Evolutionary conservation across 139 green algal species (phyloP).

Genomic region (Chlamydomonas sp.): DNA sequence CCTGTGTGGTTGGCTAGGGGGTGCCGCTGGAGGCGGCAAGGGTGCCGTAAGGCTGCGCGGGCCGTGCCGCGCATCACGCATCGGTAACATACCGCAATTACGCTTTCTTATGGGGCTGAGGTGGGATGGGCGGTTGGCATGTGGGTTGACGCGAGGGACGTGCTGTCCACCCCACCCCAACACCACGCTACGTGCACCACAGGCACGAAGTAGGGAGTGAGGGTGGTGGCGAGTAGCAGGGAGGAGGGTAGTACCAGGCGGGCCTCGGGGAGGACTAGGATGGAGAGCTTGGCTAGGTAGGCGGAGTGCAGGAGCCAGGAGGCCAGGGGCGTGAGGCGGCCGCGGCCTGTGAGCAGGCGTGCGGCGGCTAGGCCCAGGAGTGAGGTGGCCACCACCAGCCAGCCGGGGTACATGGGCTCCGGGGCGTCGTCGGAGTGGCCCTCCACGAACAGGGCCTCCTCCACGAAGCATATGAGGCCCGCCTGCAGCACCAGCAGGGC

Average conservation of each 20-base stretch:
- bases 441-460: conserved; percentile 72
- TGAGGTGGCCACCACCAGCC: conserved; percentile 86
- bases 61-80: too few relatives aligned
- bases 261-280: conserved; percentile 88
- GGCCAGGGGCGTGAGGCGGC: conserved; percentile 35
- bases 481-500: conserved; percentile 65
- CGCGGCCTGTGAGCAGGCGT: conserved; percentile 36
- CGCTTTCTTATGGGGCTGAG: too few relatives aligned
- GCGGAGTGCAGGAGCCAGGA: conserved; percentile 69
- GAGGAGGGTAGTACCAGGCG: conserved; percentile 53
- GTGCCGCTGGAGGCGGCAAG: too few relatives aligned
- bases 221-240: conserved; percentile 40
- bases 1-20: too few relatives aligned
- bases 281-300: conserved; percentile 87
- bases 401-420: conserved; percentile 88
- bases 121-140: too few relatives aligned
- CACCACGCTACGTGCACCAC: too few relatives aligned
- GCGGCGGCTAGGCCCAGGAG: conserved; percentile 71
- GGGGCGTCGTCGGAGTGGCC: conserved; percentile 16
- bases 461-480: conserved; percentile 74
- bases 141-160: too few relatives aligned
- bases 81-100: too few relatives aligned
- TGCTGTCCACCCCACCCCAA: too few relatives aligned
- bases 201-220: conserved; percentile 48
- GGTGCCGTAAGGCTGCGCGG: too few relatives aligned